phyloP scores from a whole-genome alignment of 2,329 filamentous ascomycete genomes.

The Bertia moriformis region DNA sequence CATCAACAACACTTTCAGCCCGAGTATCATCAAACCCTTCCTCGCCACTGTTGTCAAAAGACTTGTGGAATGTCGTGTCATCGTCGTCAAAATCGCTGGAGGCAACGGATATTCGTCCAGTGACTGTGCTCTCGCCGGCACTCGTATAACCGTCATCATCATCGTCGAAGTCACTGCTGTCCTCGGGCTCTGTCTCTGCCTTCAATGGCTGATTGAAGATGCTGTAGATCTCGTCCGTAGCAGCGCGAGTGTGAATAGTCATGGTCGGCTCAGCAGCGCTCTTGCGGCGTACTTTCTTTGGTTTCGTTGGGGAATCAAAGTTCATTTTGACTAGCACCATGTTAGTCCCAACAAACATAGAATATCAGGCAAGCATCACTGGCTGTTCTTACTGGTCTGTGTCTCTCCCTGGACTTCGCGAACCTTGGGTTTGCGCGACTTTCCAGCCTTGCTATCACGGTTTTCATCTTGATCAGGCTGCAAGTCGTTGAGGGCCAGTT shows the following conservation, averaged over 20 bases:
- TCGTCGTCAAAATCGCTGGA: conserved; percentile 50
- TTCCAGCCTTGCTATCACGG: conserved; percentile 6
- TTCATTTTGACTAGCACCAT: conserved; percentile 43
- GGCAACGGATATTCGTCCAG: conserved; percentile 37
- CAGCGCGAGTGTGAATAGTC: conserved; percentile 53
- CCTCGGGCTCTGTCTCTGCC: conserved; percentile 21
- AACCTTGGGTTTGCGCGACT: conserved; percentile 34
- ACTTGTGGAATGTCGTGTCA: conserved; percentile 16
- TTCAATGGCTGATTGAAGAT: conserved; percentile 52
- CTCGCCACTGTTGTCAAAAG: conserved; percentile 19
- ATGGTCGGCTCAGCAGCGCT: conserved; percentile 48
- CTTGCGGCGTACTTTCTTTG: conserved; percentile 39
- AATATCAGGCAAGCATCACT: conserved; percentile 1
- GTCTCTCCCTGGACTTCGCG: conserved; percentile 42
- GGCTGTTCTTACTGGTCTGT: conserved; percentile 33
- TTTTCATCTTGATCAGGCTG: not conserved
- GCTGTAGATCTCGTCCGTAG: conserved; percentile 53
- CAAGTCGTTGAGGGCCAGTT: not conserved
- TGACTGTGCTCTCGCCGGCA: conserved; percentile 44
- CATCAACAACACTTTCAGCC: conserved; percentile 19
- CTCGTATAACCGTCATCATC: conserved; percentile 41
- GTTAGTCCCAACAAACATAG: not conserved
- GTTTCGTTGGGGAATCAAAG: conserved; percentile 43
- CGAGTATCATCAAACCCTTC: conserved; percentile 10
- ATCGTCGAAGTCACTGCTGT: conserved; percentile 37